These are phyloP conservation scores for Tetratostichococcus sp. DNA, from an alignment of 139 green algal genomes.

Conservation along the genomic window DNA sequence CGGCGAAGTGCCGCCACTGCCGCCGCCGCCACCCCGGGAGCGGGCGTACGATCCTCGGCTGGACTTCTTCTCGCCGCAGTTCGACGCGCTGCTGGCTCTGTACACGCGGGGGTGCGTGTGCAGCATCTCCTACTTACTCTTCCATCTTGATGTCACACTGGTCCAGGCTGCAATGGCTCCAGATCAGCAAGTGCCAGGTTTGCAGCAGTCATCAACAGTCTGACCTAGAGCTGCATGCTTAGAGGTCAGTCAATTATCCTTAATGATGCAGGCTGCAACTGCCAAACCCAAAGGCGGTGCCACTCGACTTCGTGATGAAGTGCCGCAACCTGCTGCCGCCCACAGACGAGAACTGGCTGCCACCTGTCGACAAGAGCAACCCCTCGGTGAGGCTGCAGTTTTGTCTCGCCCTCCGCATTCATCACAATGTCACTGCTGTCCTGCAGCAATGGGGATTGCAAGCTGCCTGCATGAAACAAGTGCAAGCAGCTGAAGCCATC, in stretches of 20 bases:
- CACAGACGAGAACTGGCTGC: constrained; percentile 25
- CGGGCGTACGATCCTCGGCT: constrained; percentile 8
- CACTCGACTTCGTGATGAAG: constrained; percentile 56
- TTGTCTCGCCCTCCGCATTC: background rate
- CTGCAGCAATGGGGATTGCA: too few species aligned
- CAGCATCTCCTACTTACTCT: too few species aligned
- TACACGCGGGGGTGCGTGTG: constrained; percentile 7
- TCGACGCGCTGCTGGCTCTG: constrained; percentile 45
- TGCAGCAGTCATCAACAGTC: too few species aligned
- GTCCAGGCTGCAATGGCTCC: background rate
- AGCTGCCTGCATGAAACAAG: too few species aligned
- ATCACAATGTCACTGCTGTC: too few species aligned
- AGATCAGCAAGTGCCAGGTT: too few species aligned
- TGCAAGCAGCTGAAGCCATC: too few species aligned
- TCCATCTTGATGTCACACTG: too few species aligned
- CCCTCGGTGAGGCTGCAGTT: constrained; percentile 1
- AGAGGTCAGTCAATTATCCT: too few species aligned
- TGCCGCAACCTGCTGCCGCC: constrained; percentile 51
- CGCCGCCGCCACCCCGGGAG: background rate
- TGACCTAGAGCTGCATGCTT: too few species aligned
- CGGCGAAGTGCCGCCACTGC: background rate
- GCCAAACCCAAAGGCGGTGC: constrained; percentile 31
- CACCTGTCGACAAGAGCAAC: constrained; percentile 10
- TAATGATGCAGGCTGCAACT: constrained; percentile 29
- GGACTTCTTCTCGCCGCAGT: constrained; percentile 45